Evolutionary conservation across 108 stramenopile species (phyloP).

Genomic region (Skeletonema menzelii): DNA sequence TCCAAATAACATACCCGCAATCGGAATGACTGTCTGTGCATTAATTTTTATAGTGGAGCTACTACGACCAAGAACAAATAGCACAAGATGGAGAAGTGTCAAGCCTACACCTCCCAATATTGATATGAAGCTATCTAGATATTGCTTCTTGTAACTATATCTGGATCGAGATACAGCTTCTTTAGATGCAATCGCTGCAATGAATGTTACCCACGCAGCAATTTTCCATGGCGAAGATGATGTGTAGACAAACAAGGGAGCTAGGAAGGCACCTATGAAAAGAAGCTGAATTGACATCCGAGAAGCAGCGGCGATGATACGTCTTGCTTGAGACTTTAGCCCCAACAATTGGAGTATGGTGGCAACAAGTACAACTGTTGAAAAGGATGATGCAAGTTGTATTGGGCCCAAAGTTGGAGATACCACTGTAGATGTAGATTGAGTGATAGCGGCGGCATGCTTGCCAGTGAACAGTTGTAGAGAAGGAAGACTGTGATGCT

Average conservation of each 20-base stretch:
- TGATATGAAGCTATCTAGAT: conserved; percentile 19
- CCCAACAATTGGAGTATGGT: conserved; percentile 8
- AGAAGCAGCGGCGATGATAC: conserved; percentile 6
- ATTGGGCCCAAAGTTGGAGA: conserved; percentile 13
- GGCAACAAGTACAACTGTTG: conserved; percentile 19
- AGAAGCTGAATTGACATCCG: conserved; percentile 28
- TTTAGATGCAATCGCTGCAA: conserved; percentile 17
- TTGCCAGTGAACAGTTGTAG: background rate
- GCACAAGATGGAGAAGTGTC: conserved; percentile 20
- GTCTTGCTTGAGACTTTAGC: conserved; percentile 13
- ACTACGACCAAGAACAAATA: conserved; percentile 19
- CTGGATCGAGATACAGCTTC: conserved; percentile 22
- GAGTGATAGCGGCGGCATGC: background rate
- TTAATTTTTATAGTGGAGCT: background rate
- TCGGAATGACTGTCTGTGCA: conserved; percentile 50
- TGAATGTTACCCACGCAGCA: conserved; percentile 8
- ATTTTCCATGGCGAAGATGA: conserved; percentile 13
- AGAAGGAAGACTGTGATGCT: background rate
- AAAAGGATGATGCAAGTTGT: conserved; percentile 28
- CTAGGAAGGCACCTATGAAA: conserved; percentile 6
- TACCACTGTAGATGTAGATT: background rate
- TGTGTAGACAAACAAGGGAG: conserved; percentile 21
- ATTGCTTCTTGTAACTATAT: conserved; percentile 18
- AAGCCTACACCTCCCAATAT: conserved; percentile 23
- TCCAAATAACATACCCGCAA: conserved; percentile 57